Conservation (phyloP, 306 rosid genomes). For the Phaseolus lunatus region DNA sequence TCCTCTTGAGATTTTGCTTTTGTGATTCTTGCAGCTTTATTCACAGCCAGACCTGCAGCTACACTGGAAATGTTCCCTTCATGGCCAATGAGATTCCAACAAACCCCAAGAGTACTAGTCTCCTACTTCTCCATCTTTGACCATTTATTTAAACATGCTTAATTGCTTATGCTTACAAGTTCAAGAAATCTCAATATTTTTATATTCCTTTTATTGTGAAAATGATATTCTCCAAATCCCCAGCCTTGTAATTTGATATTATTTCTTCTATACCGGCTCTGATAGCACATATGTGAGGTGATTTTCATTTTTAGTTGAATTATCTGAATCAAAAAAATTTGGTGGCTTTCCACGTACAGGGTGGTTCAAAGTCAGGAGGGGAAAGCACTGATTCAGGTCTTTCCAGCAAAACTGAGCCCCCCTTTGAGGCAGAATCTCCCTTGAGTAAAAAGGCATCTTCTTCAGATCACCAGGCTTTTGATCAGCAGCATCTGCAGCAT, state of each 20-base stretch:
- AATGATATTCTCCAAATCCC: conserved; percentile 14
- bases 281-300: background rate
- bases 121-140: conserved; percentile 47
- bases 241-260: background rate
- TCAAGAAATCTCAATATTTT: conserved; percentile 11
- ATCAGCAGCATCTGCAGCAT: conserved; percentile 50
- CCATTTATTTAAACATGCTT: conserved; percentile 38
- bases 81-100: conserved; percentile 95
- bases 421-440: conserved; percentile 79
- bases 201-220: conserved; percentile 7
- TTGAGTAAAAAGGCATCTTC: conserved; percentile 69
- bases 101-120: conserved; percentile 62
- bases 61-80: conserved; percentile 99
- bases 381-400: conserved; percentile 87
- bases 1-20: conserved; percentile 64
- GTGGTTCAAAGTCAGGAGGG: conserved; percentile 78
- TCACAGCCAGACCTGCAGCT: conserved; percentile 84
- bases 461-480: conserved; percentile 57
- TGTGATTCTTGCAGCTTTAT: conserved; percentile 90
- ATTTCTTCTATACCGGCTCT: background rate
- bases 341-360: conserved; percentile 54
- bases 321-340: conserved; percentile 18
- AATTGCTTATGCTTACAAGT: conserved; percentile 14
- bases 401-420: conserved; percentile 67
- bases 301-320: background rate